Base-by-base conservation (phyloP, 768 basidiomycete genomes). In the Hydnum rufescens region DNA sequence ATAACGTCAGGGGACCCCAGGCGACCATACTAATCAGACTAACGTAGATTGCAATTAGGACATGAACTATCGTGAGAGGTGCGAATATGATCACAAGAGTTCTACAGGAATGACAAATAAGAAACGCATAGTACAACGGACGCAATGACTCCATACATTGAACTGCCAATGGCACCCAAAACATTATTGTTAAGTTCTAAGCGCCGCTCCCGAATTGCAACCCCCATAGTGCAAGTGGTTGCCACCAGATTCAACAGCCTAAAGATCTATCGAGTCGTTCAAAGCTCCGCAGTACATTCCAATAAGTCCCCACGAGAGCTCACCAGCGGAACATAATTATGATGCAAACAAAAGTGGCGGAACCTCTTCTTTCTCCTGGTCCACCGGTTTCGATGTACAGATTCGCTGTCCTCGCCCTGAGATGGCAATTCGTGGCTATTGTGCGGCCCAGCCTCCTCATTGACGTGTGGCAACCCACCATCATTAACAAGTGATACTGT, bases 1-100 rank as follows among this genome's bases (percentile, higher is more conserved):
- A 30, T 59, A 47, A 5, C 32, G 58, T 8, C 57, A 43, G 51
- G 58, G 25, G 57, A 39, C 13, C 13, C 13, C 22, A 13, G 44
- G 44, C 25, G 13, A 8, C 25, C 26, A 16, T 55, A 22, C 57
- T 61, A n/a, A 58, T 54, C 19, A 43, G 56, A 55, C 32, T 5
- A 63, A 88, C 84, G 65, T 92, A 90, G 58, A 90, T 77, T 42
- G 86, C 82, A 49, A 73, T 66, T 71, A 90, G 78, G 58, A 92
- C 86, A 69, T 89, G 86, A 5, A 82, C 69, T 25, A 90, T 69
- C 6, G 88, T 86, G 54, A 85, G 62, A 1, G 86, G 80, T 4
- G 84, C 79, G 64, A 89, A 87, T 54, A 90, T 80, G 60, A 92
- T 82, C 55, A 87, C 78, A 23, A 90, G 72, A 6, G 78, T 80